Evolutionary conservation across 1,284 basidiomycete genomes (phyloP).

Genomic region (Moesziomyces sp.): DNA sequence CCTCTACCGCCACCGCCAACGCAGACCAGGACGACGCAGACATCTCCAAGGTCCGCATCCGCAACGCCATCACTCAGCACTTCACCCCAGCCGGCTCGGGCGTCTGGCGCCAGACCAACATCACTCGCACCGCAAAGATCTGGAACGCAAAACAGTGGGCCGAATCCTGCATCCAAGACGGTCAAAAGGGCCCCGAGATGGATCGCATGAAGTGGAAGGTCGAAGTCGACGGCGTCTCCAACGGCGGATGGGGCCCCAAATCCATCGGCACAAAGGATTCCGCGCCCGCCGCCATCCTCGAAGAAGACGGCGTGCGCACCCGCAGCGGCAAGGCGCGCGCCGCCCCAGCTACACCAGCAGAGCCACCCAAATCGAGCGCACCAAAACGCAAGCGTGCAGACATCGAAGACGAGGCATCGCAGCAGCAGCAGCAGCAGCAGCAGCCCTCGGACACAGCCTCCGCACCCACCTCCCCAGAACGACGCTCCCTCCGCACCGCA

Average conservation of each 20-base stretch:
- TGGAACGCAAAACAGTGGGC: conserved; percentile 67
- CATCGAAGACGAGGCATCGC: conserved; percentile 11
- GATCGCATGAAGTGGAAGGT: conserved; percentile 60
- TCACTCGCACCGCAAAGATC: conserved; percentile 59
- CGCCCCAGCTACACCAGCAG: neutral
- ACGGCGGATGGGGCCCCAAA: conserved; percentile 48
- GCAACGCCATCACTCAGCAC: conserved; percentile 65
- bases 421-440: neutral
- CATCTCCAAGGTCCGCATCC: conserved; percentile 59
- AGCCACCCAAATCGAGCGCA: conserved; percentile 5
- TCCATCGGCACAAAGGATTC: conserved; percentile 38
- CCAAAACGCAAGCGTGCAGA: conserved; percentile 28
- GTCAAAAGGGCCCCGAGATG: conserved; percentile 63
- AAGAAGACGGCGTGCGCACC: conserved; percentile 60
- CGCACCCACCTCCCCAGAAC: conserved; percentile 10
- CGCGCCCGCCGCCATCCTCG: conserved; percentile 23
- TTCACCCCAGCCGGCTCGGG: conserved; percentile 61
- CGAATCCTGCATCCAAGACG: conserved; percentile 50
- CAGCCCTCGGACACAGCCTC: too few relatives aligned
- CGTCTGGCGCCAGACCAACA: conserved; percentile 65
- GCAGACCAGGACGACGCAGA: conserved; percentile 28
- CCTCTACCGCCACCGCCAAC: neutral
- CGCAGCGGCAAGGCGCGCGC: conserved; percentile 51
- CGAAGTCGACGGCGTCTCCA: conserved; percentile 48
- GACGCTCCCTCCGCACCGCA: conserved; percentile 19